phyloP scores from a whole-genome alignment of 2,329 filamentous ascomycete species.

The Pyricularia sp. region DNA sequence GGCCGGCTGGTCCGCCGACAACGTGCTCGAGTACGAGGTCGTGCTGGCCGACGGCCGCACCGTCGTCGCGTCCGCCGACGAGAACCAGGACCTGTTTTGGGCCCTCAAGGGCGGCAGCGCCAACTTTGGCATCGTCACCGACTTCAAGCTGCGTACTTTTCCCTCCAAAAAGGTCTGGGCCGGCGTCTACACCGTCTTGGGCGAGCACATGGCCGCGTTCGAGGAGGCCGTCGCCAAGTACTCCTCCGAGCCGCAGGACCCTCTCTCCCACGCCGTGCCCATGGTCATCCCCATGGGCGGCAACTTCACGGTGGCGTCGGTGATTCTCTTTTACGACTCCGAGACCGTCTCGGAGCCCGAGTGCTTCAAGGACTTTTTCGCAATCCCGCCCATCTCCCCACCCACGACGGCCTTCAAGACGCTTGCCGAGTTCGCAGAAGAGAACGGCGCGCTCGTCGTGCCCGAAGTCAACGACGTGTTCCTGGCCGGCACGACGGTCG shows the following conservation, averaged over 20 bases:
- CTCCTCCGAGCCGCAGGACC: slow-evolving; percentile 26
- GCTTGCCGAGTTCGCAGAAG: not conserved
- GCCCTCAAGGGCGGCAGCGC: slow-evolving; percentile 42
- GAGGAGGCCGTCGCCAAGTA: slow-evolving; percentile 29
- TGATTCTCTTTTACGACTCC: not conserved
- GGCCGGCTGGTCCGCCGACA: slow-evolving; percentile 39
- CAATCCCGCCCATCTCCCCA: not conserved
- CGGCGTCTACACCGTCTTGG: slow-evolving; percentile 33
- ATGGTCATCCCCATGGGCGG: slow-evolving; percentile 39
- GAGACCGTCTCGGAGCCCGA: not conserved
- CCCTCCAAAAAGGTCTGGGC: slow-evolving; percentile 36
- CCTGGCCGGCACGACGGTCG: slow-evolving; percentile 3
- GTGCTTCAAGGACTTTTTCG: not conserved
- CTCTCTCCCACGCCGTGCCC: slow-evolving; percentile 3
- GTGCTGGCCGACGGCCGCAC: slow-evolving; percentile 35
- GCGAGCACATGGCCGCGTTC: slow-evolving; percentile 25
- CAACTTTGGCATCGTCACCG: slow-evolving; percentile 44
- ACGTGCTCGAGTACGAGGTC: slow-evolving; percentile 36
- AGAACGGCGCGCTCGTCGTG: not conserved
- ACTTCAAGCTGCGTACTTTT: slow-evolving; percentile 39
- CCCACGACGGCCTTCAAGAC: not conserved
- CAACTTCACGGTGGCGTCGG: slow-evolving; percentile 24
- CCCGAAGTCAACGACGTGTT: not conserved
- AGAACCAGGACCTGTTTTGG: slow-evolving; percentile 38
- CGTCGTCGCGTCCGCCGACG: slow-evolving; percentile 20